Percentiles rank a stretch among this genome's conserved stretches.
These are phyloP conservation scores for Aspergillus thermomutatus DNA, from an alignment of 2,329 filamentous ascomycete genomes.

Conservation along the genomic window DNA sequence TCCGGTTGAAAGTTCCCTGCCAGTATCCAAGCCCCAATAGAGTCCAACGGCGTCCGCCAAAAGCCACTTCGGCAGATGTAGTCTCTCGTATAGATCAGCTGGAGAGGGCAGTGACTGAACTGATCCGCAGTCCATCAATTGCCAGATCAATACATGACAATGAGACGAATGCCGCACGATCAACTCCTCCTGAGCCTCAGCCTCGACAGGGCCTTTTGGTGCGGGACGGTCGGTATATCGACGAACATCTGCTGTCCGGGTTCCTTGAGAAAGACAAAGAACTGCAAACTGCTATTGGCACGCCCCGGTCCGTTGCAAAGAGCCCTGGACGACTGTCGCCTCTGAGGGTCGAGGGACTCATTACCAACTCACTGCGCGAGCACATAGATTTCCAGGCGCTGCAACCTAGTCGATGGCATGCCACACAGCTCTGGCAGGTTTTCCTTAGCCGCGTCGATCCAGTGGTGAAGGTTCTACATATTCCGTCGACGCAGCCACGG, in stretches of 20 bases:
- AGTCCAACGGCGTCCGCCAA: slow-evolving; percentile 19
- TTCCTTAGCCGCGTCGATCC: slow-evolving; percentile 28
- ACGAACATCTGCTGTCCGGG: slow-evolving; percentile 25
- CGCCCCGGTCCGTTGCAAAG: slow-evolving; percentile 6
- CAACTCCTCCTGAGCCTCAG: not conserved
- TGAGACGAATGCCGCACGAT: not conserved
- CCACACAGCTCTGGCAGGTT: slow-evolving; percentile 26
- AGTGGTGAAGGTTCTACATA: slow-evolving; percentile 27
- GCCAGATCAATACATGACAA: not conserved
- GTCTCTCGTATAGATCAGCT: slow-evolving; percentile 20
- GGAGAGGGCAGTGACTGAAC: slow-evolving; percentile 17
- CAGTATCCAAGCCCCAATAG: slow-evolving; percentile 21
- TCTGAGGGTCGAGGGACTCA: slow-evolving; percentile 21
- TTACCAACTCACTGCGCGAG: slow-evolving; percentile 15
- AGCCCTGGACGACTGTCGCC: slow-evolving; percentile 5
- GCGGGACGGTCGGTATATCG: slow-evolving; percentile 27
- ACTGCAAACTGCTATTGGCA: slow-evolving; percentile 20
- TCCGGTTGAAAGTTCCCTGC: slow-evolving; percentile 17
- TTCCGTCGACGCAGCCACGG: slow-evolving; percentile 23
- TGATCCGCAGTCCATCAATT: not conserved
- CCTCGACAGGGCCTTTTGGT: slow-evolving; percentile 17
- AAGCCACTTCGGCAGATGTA: slow-evolving; percentile 16
- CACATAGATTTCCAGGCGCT: slow-evolving; percentile 13
- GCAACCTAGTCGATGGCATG: slow-evolving; percentile 21
- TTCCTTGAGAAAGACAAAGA: slow-evolving; percentile 27